Percentiles rank a stretch among this genome's conserved stretches.
phyloP scores from a whole-genome alignment of 208 protist species.

The Strigomonas culicis region DNA sequence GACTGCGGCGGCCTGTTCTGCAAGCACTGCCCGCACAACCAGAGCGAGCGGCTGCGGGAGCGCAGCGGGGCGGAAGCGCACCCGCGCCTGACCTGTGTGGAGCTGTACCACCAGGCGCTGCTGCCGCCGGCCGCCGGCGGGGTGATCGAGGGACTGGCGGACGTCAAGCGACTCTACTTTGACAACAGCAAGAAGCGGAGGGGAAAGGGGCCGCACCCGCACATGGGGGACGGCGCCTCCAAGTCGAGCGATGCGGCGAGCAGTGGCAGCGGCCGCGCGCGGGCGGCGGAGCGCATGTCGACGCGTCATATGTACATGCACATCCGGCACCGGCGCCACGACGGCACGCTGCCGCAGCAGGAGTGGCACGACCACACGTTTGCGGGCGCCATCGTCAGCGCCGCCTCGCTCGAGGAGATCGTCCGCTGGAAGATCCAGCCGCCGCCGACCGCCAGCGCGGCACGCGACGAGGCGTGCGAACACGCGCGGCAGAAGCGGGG shows the following conservation, averaged over 20 bases:
- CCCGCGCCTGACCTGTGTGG: neutral
- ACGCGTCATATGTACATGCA: neutral
- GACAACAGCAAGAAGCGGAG: neutral
- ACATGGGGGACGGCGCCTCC: neutral
- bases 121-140: neutral
- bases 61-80: neutral
- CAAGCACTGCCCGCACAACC: constrained; percentile 24
- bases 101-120: neutral
- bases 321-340: neutral
- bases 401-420: constrained; percentile 11
- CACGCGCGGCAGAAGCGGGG: neutral
- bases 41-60: neutral
- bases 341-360: neutral
- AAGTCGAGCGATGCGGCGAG: neutral
- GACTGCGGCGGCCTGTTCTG: constrained; percentile 29
- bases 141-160: neutral
- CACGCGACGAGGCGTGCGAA: neutral
- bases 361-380: neutral
- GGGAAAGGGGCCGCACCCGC: neutral
- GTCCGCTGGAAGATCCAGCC: constrained; percentile 12
- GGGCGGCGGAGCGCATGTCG: no score
- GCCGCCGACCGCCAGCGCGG: neutral
- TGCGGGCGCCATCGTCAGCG: constrained; percentile 3
- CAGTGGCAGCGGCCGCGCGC: no score
- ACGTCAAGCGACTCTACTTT: neutral